Percentiles rank a stretch among this genome's conserved stretches.
Evolutionary conservation across 495 filamentous ascomycete species (phyloP).

Genomic region (Pyronema domesticum): DNA sequence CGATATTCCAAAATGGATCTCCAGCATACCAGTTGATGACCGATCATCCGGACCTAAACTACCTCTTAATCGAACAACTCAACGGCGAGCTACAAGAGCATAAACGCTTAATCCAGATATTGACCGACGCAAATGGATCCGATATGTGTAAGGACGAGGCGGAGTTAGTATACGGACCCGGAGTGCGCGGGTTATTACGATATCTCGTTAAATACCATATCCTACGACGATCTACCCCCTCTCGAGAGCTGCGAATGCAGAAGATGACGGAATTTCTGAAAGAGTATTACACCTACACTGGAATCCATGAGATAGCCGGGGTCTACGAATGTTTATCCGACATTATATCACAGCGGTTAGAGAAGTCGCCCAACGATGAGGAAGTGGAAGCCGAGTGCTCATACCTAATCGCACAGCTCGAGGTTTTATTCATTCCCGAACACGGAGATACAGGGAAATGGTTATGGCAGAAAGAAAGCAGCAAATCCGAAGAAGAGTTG

Average conservation of each 20-base stretch:
- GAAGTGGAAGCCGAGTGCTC: neutral
- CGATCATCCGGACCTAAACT: constrained; percentile 9
- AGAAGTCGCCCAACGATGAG: neutral
- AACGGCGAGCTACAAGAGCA: constrained; percentile 5
- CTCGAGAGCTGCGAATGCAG: neutral
- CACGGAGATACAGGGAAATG: neutral
- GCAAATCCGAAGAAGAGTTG: neutral
- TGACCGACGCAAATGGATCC: neutral
- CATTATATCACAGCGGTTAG: neutral
- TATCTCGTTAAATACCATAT: constrained; percentile 7
- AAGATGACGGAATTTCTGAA: constrained; percentile 8
- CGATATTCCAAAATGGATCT: neutral
- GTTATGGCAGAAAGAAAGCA: neutral
- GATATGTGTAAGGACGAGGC: neutral
- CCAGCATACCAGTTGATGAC: constrained; percentile 1
- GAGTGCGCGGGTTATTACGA: constrained; percentile 12
- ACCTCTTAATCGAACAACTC: constrained; percentile 10
- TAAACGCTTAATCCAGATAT: constrained; percentile 1
- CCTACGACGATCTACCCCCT: neutral
- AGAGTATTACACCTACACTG: constrained; percentile 10
- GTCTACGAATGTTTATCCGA: constrained; percentile 6
- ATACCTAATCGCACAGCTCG: neutral
- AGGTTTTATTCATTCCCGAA: neutral
- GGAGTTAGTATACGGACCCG: constrained; percentile 9
- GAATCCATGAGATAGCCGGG: constrained; percentile 11